Base-by-base conservation (phyloP, 371 early-diverging fungal genomes). In the Haplosporangium sp. region DNA sequence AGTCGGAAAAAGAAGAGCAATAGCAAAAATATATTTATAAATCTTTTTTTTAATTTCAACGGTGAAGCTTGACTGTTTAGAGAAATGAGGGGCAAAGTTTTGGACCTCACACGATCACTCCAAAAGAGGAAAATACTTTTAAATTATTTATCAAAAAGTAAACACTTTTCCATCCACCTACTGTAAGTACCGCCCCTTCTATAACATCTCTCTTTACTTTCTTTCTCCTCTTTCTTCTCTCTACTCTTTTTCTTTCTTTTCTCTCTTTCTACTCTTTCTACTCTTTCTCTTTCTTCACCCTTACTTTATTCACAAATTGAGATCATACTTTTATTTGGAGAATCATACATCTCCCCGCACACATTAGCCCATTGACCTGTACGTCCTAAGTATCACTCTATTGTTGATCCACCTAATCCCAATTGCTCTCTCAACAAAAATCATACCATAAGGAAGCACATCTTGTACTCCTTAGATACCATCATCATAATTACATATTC, bases 91-190 rank as follows among this genome's bases (percentile, higher is more conserved):
- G 50, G 19, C 27, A 27, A 27, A 27, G 27, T 27, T 27, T 27
- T 27, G 27, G 45, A 45, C 55, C 55, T 55, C 55, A 55, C 55
- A 55, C 55, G 55, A 55, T 34, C 20, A 55, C 35, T 55, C 55
- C 55, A 55, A 55, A 55, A 11, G 11, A 20, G 55, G 55, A 55
- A 55, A 27, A 61, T 27, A 27, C 27, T 27, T 27, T 27, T 27
- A 27, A 27, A 27, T 27, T 27, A 27, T 27, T 8, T 44, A 44
- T 59, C 39, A 34, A 67, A 27, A 47, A 56, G 44, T 37, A 34
- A 42, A 58, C 67, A 20, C 55, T 55, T 58, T 2, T 39, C 37
- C 34, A 3, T 15, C 27, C 9, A 27, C 55, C 15, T 9, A 44
- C 55, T 27, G 27, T 27, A 27, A 27, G 27, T 40, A 7, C 40